A percentile compares a stretch with the other conserved stretches of the same genome.
phyloP scores from a whole-genome alignment of 2,329 filamentous ascomycete genomes.

The Colletotrichum somersetense region DNA sequence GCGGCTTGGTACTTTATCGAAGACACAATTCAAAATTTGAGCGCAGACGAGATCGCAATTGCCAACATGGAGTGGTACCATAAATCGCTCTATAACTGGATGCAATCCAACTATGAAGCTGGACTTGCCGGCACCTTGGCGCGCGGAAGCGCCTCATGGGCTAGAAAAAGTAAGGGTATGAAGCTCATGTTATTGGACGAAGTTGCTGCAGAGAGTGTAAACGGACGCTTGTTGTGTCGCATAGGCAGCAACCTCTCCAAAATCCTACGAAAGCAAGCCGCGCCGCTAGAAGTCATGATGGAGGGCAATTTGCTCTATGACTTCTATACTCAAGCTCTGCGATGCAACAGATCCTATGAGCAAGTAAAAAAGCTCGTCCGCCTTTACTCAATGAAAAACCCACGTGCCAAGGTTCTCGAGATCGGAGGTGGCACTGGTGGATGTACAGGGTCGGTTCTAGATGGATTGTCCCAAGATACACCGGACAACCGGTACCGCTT shows the following conservation, averaged over 20 bases:
- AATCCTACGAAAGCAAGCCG: slow-evolving; percentile 18
- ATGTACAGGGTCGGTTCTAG: slow-evolving; percentile 53
- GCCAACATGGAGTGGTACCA: slow-evolving; percentile 30
- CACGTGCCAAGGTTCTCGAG: slow-evolving; percentile 50
- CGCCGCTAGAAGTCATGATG: slow-evolving; percentile 39
- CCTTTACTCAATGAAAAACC: slow-evolving; percentile 23
- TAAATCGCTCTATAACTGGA: slow-evolving; percentile 27
- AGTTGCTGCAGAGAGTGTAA: slow-evolving; percentile 22
- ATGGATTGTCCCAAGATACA: slow-evolving; percentile 44
- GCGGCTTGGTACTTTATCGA: slow-evolving; percentile 29
- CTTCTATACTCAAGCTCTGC: slow-evolving; percentile 31
- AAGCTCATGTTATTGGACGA: slow-evolving; percentile 38
- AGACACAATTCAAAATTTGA: slow-evolving; percentile 20
- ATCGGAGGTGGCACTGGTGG: slow-evolving; percentile 59
- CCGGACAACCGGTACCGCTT: slow-evolving; percentile 22
- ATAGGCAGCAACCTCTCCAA: slow-evolving; percentile 17
- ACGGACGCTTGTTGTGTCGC: slow-evolving; percentile 17
- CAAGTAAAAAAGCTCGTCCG: slow-evolving; percentile 5
- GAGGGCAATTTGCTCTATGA: slow-evolving; percentile 31
- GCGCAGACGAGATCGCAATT: not conserved
- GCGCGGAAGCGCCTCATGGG: slow-evolving; percentile 26
- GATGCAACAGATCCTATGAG: slow-evolving; percentile 23
- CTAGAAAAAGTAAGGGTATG: slow-evolving; percentile 23
- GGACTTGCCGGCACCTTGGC: slow-evolving; percentile 16
- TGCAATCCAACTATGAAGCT: slow-evolving; percentile 17